Evolutionary conservation across 305 asterid genomes (phyloP).

Genomic region (Coffea humblotiana): DNA sequence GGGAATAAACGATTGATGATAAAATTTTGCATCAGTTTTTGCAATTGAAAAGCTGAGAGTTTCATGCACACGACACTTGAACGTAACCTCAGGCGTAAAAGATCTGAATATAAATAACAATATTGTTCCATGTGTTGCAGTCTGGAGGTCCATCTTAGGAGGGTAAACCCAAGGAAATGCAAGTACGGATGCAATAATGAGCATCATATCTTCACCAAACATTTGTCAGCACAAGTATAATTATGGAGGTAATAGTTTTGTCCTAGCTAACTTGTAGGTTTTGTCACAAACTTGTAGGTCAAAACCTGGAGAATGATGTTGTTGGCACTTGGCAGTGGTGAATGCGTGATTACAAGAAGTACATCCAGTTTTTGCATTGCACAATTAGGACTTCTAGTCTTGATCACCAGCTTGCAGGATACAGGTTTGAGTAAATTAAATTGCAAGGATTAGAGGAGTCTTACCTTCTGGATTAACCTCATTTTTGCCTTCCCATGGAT

Average conservation of each 20-base stretch:
- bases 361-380: neutral
- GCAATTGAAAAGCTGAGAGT: neutral
- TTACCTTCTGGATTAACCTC: neutral
- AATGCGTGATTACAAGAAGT: neutral
- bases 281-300: neutral
- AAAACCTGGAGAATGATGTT: neutral
- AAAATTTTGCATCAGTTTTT: neutral
- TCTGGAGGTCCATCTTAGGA: neutral
- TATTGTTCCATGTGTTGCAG: neutral
- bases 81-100: neutral
- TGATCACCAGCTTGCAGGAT: neutral
- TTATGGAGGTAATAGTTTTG: too few species aligned
- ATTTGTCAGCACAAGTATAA: neutral
- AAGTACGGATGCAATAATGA: neutral
- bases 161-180: too few species aligned
- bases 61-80: neutral
- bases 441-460: neutral
- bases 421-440: neutral
- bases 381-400: neutral
- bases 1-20: neutral
- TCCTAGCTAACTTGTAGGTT: neutral
- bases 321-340: neutral
- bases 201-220: neutral
- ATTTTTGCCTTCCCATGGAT: neutral
- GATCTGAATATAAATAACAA: neutral